Conservation (phyloP, 306 rosid species). For the Lathyrus tuberosus region DNA sequence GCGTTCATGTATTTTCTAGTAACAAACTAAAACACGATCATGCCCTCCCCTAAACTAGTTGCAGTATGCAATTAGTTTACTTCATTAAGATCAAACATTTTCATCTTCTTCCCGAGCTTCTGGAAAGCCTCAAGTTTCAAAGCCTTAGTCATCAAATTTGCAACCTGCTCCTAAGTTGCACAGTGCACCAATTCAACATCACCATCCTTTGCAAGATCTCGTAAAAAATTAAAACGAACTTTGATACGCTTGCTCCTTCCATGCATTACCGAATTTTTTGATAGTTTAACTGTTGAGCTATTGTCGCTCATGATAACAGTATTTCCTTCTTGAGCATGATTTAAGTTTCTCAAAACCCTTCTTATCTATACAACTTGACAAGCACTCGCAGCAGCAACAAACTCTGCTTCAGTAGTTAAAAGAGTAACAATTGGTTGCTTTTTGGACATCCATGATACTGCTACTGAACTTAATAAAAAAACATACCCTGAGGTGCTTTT, state of each 20-base stretch:
- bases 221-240: background rate
- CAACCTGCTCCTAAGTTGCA: background rate
- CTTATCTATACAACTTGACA: too few relatives aligned
- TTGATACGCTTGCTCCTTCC: background rate
- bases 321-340: background rate
- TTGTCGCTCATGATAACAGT: background rate
- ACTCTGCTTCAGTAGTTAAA: too few relatives aligned
- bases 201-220: background rate
- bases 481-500: too few relatives aligned
- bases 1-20: too few relatives aligned
- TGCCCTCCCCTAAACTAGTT: too few relatives aligned
- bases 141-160: background rate
- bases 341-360: background rate
- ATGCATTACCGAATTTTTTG: background rate
- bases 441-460: too few relatives aligned
- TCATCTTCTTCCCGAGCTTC: background rate
- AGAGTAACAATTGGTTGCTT: too few relatives aligned
- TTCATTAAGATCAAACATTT: background rate
- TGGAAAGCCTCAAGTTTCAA: background rate
- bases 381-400: too few relatives aligned
- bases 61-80: background rate
- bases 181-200: background rate
- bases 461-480: too few relatives aligned
- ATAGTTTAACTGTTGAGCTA: background rate
- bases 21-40: too few relatives aligned